Percentiles rank a stretch among this genome's conserved stretches.
These are phyloP conservation scores for Taxillus chinensis DNA, from an alignment of 164 flowering plant species.

Conservation along the genomic window DNA sequence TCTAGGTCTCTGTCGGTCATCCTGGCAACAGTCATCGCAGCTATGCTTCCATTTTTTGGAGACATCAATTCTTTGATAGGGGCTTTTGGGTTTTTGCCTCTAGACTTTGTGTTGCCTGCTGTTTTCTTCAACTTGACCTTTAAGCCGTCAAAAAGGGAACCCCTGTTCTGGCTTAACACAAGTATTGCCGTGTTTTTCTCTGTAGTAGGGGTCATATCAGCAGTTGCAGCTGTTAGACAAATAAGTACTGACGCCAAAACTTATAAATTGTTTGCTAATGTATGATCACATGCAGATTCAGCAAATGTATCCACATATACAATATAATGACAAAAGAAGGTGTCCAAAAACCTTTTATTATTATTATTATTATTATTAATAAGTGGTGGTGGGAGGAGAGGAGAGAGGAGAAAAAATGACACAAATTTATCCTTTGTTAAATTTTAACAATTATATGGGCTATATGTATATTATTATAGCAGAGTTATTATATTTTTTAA, in stretches of 20 bases:
- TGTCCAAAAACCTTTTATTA: too few relatives aligned
- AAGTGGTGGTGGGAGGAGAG: too few relatives aligned
- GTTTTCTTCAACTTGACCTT: constrained; percentile 73
- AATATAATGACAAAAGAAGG: too few relatives aligned
- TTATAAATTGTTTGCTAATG: constrained; percentile 53
- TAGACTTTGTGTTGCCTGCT: constrained; percentile 67
- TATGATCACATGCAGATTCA: constrained; percentile 18
- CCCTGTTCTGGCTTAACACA: constrained; percentile 46
- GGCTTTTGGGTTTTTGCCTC: constrained; percentile 71
- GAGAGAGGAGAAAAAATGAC: too few relatives aligned
- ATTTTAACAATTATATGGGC: too few relatives aligned
- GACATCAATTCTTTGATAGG: constrained; percentile 72
- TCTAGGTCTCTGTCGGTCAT: constrained; percentile 48
- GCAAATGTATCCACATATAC: neutral
- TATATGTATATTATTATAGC: too few relatives aligned
- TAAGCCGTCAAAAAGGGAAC: constrained; percentile 39
- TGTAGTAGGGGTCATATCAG: constrained; percentile 33
- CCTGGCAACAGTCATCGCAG: constrained; percentile 46
- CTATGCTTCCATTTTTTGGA: constrained; percentile 93
- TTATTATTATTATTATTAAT: too few relatives aligned
- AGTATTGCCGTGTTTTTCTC: constrained; percentile 46
- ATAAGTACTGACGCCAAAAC: constrained; percentile 60
- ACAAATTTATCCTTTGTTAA: too few relatives aligned
- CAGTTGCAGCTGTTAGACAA: constrained; percentile 68
- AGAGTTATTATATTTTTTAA: too few relatives aligned